A percentile compares a stretch with the other conserved stretches of the same genome.
These are phyloP conservation scores for Pecoramyces ruminantium DNA, from an alignment of 192 early-diverging fungal genomes.

Conservation along the genomic window DNA sequence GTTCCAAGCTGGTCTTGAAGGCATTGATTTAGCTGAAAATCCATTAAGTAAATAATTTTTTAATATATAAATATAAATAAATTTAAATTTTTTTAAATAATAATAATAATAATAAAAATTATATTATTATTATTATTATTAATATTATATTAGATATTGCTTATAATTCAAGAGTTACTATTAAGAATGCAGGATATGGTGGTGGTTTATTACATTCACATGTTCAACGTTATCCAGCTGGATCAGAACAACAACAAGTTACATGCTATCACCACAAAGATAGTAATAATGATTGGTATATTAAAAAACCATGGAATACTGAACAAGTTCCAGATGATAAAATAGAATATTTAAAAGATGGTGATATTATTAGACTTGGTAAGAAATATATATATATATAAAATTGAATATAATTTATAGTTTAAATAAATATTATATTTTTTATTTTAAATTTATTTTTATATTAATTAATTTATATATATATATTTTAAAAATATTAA, in stretches of 20 bases:
- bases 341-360: not conserved
- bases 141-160: not conserved
- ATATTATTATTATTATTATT: not conserved
- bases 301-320: not conserved
- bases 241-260: slow-evolving; percentile 2
- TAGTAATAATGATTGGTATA: not conserved
- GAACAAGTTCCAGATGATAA: not conserved
- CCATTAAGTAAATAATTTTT: slow-evolving; percentile 43
- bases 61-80: not conserved
- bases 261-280: not conserved
- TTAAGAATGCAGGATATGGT: not conserved
- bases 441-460: no score
- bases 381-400: not conserved
- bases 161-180: not conserved
- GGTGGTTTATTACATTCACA: not conserved
- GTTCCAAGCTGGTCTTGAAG: slow-evolving; percentile 78
- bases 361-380: slow-evolving; percentile 1
- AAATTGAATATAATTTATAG: no score
- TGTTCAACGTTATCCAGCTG: not conserved
- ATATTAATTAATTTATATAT: no score
- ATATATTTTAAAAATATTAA: not conserved
- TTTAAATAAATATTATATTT: no score
- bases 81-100: not conserved
- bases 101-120: no score
- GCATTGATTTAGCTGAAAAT: slow-evolving; percentile 59